Evolutionary conservation across 2,329 filamentous ascomycete genomes (phyloP).

Genomic region (Escovopsis weberi): DNA sequence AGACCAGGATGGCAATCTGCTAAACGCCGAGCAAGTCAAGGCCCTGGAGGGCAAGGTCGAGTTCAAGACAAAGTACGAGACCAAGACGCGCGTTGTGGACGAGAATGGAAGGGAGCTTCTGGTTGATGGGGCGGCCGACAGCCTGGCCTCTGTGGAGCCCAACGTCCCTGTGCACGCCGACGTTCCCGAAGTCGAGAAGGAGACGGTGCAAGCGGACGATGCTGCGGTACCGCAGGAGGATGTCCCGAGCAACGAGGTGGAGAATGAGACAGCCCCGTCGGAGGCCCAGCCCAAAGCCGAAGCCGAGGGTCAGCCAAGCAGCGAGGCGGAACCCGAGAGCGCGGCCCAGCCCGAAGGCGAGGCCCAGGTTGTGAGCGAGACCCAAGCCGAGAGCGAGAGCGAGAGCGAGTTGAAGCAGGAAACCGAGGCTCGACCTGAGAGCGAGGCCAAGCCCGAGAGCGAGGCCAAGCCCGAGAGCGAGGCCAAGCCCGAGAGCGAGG

Average conservation of each 20-base stretch:
- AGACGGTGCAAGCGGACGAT: conserved; percentile 33
- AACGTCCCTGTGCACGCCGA: conserved; percentile 25
- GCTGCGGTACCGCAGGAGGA: conserved; percentile 26
- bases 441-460: conserved; percentile 13
- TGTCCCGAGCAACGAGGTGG: conserved; percentile 40
- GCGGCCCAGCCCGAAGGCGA: conserved; percentile 29
- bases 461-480: conserved; percentile 30
- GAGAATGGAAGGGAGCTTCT: conserved; percentile 63
- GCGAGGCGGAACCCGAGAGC: conserved; percentile 46
- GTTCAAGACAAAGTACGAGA: conserved; percentile 93
- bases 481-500: conserved; percentile 24
- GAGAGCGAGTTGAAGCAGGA: too few relatives aligned
- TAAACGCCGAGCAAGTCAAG: conserved; percentile 71
- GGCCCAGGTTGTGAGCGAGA: conserved; percentile 21
- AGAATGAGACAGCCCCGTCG: conserved; percentile 41
- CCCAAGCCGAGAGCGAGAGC: too few relatives aligned
- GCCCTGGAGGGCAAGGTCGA: conserved; percentile 82
- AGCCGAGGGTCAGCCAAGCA: conserved; percentile 32
- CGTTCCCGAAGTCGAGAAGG: conserved; percentile 34
- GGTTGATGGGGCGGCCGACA: conserved; percentile 24
- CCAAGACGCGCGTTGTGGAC: conserved; percentile 75
- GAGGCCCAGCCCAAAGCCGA: conserved; percentile 35
- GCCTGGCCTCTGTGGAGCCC: conserved; percentile 40
- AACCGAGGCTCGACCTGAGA: conserved; percentile 16
- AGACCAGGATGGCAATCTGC: conserved; percentile 81